Conservation (phyloP, 805 yeast species). For the Ogataea populi-albae region DNA sequence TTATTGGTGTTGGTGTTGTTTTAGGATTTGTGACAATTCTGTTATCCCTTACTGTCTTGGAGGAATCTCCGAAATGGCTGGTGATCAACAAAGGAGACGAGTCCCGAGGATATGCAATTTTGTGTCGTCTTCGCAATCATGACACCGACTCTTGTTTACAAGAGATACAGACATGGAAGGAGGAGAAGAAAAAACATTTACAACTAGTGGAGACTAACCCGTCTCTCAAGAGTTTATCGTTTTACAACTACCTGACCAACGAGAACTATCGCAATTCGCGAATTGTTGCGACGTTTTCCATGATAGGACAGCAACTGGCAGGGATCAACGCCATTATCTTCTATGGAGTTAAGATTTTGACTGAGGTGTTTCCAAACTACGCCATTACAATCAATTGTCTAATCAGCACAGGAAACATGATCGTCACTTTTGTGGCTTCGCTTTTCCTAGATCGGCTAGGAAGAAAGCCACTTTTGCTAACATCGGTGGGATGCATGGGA, state of each 20-base stretch:
- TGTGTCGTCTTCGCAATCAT: conserved; percentile 37
- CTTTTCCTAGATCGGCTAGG: conserved; percentile 73
- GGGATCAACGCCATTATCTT: conserved; percentile 92
- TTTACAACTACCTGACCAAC: conserved; percentile 47
- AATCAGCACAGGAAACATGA: conserved; percentile 71
- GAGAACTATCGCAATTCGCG: conserved; percentile 56
- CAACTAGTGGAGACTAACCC: conserved; percentile 24
- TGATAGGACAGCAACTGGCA: conserved; percentile 84
- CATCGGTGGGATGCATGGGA: conserved; percentile 69
- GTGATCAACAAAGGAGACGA: conserved; percentile 41
- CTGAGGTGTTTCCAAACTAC: conserved; percentile 65
- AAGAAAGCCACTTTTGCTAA: conserved; percentile 65
- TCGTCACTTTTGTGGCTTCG: conserved; percentile 73
- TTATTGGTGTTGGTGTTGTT: conserved; percentile 59
- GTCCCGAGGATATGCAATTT: conserved; percentile 20
- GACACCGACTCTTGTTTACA: conserved; percentile 12
- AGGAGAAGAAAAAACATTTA: conserved; percentile 24
- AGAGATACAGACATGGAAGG: conserved; percentile 32
- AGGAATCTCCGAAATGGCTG: conserved; percentile 88
- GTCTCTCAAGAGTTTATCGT: conserved; percentile 21
- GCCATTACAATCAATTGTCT: conserved; percentile 72
- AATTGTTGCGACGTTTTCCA: conserved; percentile 63
- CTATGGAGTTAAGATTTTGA: conserved; percentile 84
- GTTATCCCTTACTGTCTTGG: conserved; percentile 41
- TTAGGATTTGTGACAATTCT: conserved; percentile 51